Evolutionary conservation across 1,284 basidiomycete species (phyloP).

Genomic region (Gastroboletus turbinatus): DNA sequence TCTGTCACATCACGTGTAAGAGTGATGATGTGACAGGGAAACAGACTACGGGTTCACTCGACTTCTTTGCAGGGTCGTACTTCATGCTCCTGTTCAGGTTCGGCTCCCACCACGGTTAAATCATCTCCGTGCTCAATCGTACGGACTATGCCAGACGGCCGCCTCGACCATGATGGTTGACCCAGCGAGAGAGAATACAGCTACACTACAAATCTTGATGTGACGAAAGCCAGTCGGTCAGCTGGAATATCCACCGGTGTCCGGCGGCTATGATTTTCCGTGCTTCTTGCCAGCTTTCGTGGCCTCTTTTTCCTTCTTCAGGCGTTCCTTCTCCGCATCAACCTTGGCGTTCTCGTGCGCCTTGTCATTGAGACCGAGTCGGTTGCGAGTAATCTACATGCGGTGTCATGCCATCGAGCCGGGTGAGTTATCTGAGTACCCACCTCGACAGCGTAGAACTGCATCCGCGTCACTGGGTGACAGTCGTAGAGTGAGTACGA

Average conservation of each 20-base stretch:
- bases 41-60: background rate
- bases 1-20: conserved; percentile 30
- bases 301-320: conserved; percentile 49
- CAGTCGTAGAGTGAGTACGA: conserved; percentile 3
- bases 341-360: conserved; percentile 83
- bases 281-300: conserved; percentile 41
- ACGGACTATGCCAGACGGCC: background rate
- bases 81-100: conserved; percentile 6
- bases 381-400: conserved; percentile 84
- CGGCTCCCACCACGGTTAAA: conserved; percentile 8
- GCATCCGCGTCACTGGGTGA: conserved; percentile 68
- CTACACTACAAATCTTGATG: background rate
- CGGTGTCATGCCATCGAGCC: background rate
- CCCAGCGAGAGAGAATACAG: conserved; percentile 1
- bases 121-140: conserved; percentile 16
- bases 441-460: conserved; percentile 92
- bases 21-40: conserved; percentile 3
- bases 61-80: conserved; percentile 7
- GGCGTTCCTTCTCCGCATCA: conserved; percentile 62
- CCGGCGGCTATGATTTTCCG: conserved; percentile 28
- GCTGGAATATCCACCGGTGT: background rate
- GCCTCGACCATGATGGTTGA: background rate
- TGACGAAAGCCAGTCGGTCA: conserved; percentile 1
- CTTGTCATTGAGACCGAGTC: conserved; percentile 87
- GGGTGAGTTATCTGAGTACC: conserved; percentile 15